Evolutionary conservation across 306 rosid genomes (phyloP).

Genomic region (Benincasa hispida): DNA sequence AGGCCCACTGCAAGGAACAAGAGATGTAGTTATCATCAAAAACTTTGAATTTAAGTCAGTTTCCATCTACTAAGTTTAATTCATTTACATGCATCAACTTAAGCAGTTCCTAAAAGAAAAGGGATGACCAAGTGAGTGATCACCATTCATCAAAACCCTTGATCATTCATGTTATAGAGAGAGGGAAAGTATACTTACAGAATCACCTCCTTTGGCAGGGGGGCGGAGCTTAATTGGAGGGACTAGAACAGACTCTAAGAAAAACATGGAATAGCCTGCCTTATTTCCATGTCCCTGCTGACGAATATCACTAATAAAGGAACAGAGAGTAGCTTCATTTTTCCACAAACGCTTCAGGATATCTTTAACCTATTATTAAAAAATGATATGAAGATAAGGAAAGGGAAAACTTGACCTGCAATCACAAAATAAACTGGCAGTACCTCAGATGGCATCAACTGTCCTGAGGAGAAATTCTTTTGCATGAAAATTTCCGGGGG

Average conservation of each 20-base stretch:
- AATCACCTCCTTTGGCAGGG: constrained; percentile 68
- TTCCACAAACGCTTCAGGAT: constrained; percentile 50
- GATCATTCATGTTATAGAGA: background rate
- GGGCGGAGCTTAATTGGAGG: constrained; percentile 93
- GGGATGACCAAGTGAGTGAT: background rate
- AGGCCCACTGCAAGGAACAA: background rate
- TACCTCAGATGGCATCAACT: constrained; percentile 66
- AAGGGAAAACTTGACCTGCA: background rate
- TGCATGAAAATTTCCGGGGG: constrained; percentile 22
- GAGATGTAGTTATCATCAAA: background rate
- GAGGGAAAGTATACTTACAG: constrained; percentile 32
- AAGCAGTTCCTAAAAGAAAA: background rate
- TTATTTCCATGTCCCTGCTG: constrained; percentile 55
- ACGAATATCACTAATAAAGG: constrained; percentile 43
- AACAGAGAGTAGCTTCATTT: constrained; percentile 58
- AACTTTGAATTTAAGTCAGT: background rate
- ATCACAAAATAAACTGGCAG: background rate
- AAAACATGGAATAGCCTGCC: constrained; percentile 63
- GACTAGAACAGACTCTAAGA: constrained; percentile 71
- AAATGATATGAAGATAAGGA: background rate
- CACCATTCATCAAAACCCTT: background rate
- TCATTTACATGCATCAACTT: background rate
- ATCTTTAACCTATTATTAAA: constrained; percentile 42
- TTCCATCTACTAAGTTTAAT: background rate
- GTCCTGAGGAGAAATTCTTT: constrained; percentile 27